These are phyloP conservation scores for Debaryomyces maramus DNA, from an alignment of 805 yeast species.

Conservation along the genomic window DNA sequence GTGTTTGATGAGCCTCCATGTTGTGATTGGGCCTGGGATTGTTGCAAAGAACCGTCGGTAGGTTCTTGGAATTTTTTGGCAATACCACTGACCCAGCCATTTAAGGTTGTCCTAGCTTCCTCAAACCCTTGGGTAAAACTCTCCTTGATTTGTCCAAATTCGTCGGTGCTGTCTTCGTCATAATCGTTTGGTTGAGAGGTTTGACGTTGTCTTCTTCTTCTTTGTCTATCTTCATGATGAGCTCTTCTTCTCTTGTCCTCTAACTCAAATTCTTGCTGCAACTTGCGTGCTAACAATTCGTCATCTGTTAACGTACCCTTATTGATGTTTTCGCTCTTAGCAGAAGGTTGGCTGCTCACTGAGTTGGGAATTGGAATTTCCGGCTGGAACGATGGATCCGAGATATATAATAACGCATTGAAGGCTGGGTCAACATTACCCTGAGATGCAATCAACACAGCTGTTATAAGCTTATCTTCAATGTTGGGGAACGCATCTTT, in stretches of 20 bases:
- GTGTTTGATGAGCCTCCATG: conserved; percentile 19
- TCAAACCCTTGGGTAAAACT: conserved; percentile 72
- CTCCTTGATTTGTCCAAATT: conserved; percentile 64
- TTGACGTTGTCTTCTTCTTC: conserved; percentile 11
- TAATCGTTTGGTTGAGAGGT: conserved; percentile 16
- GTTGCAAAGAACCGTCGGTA: conserved; percentile 14
- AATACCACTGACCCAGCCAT: conserved; percentile 74
- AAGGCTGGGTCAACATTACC: conserved; percentile 85
- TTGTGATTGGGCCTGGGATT: conserved; percentile 7
- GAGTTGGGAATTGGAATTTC: conserved; percentile 41
- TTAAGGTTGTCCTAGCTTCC: conserved; percentile 74
- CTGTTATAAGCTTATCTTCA: conserved; percentile 69
- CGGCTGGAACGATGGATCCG: conserved; percentile 66
- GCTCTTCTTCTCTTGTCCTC: conserved; percentile 40
- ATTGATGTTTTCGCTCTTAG: background rate
- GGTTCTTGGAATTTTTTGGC: conserved; percentile 48
- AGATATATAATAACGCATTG: conserved; percentile 76
- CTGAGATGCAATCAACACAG: conserved; percentile 81
- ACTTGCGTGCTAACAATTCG: conserved; percentile 76
- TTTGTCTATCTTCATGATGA: conserved; percentile 8
- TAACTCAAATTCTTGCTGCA: conserved; percentile 64
- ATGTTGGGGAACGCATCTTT: conserved; percentile 83
- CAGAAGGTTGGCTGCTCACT: too few species aligned
- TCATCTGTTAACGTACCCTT: conserved; percentile 46
- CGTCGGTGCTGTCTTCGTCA: conserved; percentile 45